Base-by-base conservation (phyloP, 2,329 filamentous ascomycete species). In the Colletotrichum abscissum region DNA sequence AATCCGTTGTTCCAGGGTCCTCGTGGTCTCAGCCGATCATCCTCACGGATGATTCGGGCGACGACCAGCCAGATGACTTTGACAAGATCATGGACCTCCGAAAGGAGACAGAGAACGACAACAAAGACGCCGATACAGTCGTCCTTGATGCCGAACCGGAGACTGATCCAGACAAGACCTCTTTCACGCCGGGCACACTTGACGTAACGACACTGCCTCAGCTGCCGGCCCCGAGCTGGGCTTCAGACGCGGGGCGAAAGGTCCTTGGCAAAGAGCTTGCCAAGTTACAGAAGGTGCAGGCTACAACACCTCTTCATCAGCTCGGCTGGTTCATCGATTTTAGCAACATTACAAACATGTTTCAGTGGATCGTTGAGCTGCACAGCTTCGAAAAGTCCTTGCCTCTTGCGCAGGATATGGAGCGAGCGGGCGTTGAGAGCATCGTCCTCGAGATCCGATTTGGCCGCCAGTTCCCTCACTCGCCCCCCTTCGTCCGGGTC, bases 281-380 rank as follows among this genome's bases (percentile, higher is more conserved):
- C 67, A 86, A 87, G 9, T 84, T 95, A 0, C 83, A 93, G 42
- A 89, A 89, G 71, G 81, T 91, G 1, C 95, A 98, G 79, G 81
- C 88, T 1, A 84, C 80, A 12, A 90, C 88, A 1, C 88, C 90
- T 0, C 80, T 90, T 1, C 88, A 92, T 72, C 89, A 93, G 72
- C 87, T 97, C 0, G 95, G 95, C 19, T 98, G 95, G 95, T 95
- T 94, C 78, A 91, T 97, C 68, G 89, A 97, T 78, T 86, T 88
- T 60, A 83, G 85, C 6, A 88, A 90, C 63, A 85, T 95, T 49
- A 88, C 85, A 26, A 97, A 95, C 78, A 87, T 95, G 74, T 98
- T 97, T 78, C 95, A 97, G 78, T 97, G 95, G 95, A 95, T 97
- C 72, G 91, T 97, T 6, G 94, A 98, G 80, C 85, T 98, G 1